Percentiles rank a stretch among this genome's conserved stretches.
These are phyloP conservation scores for Colletotrichum trifolii DNA, from an alignment of 2,329 filamentous ascomycete species.

Conservation along the genomic window DNA sequence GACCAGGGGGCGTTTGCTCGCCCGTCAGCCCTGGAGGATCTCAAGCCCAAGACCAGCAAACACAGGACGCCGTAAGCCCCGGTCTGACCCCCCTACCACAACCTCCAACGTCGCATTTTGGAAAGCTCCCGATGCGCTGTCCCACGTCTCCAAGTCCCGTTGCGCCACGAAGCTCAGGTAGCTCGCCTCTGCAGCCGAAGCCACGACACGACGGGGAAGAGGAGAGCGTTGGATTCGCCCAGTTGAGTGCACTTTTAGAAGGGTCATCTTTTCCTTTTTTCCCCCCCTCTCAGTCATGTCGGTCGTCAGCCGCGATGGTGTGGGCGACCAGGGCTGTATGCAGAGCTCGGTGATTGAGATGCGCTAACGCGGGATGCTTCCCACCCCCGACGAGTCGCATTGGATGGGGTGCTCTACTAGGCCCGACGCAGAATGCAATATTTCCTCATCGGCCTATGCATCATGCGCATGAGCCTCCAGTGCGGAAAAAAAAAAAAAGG, in stretches of 20 bases:
- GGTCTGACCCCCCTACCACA: no score
- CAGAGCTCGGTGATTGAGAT: conserved; percentile 28
- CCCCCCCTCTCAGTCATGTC: not conserved
- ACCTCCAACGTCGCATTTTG: no score
- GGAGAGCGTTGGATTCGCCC: not conserved
- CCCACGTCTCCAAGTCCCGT: no score
- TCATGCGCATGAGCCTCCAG: conserved; percentile 14
- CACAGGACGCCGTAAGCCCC: no score
- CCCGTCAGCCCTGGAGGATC: no score
- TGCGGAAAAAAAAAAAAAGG: not conserved
- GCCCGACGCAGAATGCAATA: conserved; percentile 23
- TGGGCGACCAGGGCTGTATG: conserved; percentile 23
- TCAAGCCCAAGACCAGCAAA: no score
- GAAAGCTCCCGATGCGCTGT: no score
- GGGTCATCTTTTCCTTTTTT: not conserved
- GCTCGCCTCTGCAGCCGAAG: no score
- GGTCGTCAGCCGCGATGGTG: conserved; percentile 17
- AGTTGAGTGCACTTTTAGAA: not conserved
- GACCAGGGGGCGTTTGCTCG: no score
- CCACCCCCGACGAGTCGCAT: conserved; percentile 16
- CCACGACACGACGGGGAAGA: not conserved
- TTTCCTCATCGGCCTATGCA: conserved; percentile 16
- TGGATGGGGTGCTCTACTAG: not conserved
- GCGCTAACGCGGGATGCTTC: conserved; percentile 28
- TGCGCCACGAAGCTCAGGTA: no score